These are phyloP conservation scores for Aspergillus uvarum DNA, from an alignment of 2,329 filamentous ascomycete species.

Conservation along the genomic window DNA sequence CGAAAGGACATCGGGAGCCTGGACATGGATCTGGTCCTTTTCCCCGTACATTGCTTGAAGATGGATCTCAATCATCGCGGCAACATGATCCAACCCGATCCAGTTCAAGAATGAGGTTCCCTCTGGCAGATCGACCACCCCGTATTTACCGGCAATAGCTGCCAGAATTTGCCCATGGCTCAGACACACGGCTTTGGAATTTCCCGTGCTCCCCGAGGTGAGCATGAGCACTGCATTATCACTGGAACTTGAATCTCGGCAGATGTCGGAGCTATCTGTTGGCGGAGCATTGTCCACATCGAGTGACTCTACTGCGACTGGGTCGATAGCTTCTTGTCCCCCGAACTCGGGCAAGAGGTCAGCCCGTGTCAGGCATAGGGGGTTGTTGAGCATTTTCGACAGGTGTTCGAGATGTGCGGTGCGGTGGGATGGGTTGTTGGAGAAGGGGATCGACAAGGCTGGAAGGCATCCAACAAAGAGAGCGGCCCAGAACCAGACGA, in stretches of 20 bases:
- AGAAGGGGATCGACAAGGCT: constrained; percentile 38
- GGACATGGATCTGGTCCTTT: constrained; percentile 24
- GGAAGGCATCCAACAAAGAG: constrained; percentile 39
- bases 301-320: constrained; percentile 9
- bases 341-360: constrained; percentile 9
- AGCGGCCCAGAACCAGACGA: constrained; percentile 46
- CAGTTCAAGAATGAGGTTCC: constrained; percentile 43
- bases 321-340: constrained; percentile 7
- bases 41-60: constrained; percentile 45
- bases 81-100: constrained; percentile 57
- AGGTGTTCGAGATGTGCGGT: constrained; percentile 35
- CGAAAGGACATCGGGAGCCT: constrained; percentile 18
- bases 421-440: constrained; percentile 28
- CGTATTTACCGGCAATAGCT: constrained; percentile 43
- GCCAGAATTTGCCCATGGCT: constrained; percentile 46
- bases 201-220: constrained; percentile 55
- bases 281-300: neutral
- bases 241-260: neutral
- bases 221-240: constrained; percentile 47
- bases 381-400: constrained; percentile 12
- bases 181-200: constrained; percentile 52
- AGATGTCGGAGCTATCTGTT: neutral
- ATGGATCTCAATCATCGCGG: constrained; percentile 53
- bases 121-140: constrained; percentile 25
- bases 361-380: constrained; percentile 8